phyloP scores from a whole-genome alignment of 2,329 filamentous ascomycete genomes.

The Monilinia laxa region DNA sequence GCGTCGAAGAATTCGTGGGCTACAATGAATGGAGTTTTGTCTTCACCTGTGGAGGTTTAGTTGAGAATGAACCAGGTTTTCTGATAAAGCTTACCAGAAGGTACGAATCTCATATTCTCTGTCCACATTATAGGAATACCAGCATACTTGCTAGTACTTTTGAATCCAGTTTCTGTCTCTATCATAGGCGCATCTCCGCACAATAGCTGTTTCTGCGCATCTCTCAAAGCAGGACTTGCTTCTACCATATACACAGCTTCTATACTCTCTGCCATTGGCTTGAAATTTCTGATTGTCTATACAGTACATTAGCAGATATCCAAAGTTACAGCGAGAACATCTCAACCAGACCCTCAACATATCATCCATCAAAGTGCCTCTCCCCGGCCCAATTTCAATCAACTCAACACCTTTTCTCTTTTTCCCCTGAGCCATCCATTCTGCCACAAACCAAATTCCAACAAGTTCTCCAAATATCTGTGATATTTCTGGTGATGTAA shows the following conservation, averaged over 20 bases:
- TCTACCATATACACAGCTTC: slow-evolving; percentile 93
- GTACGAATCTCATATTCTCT: slow-evolving; percentile 53
- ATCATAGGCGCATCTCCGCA: slow-evolving; percentile 70
- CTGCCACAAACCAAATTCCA: slow-evolving; percentile 90
- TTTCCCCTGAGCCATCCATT: slow-evolving; percentile 91
- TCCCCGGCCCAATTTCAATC: slow-evolving; percentile 90
- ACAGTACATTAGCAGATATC: slow-evolving; percentile 23
- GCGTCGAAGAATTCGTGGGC: slow-evolving; percentile 99
- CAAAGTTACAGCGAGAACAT: slow-evolving; percentile 17
- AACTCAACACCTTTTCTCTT: slow-evolving; percentile 75
- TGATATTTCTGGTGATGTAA: slow-evolving; percentile 96
- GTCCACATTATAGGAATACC: slow-evolving; percentile 81
- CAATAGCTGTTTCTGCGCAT: slow-evolving; percentile 76
- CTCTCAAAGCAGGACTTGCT: slow-evolving; percentile 76
- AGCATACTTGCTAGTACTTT: slow-evolving; percentile 73
- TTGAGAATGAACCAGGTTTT: not conserved
- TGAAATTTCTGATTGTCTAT: slow-evolving; percentile 83
- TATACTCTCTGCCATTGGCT: slow-evolving; percentile 70
- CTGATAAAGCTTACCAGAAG: slow-evolving; percentile 25
- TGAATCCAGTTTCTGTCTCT: slow-evolving; percentile 70
- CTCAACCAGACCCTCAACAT: slow-evolving; percentile 70
- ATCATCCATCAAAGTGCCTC: slow-evolving; percentile 96
- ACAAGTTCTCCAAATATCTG: slow-evolving; percentile 95
- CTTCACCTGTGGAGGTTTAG: slow-evolving; percentile 48
- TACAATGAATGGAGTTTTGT: slow-evolving; percentile 84